Conservation (phyloP, 176 grass and related monocot genomes). For the Oryza rufipogon region DNA sequence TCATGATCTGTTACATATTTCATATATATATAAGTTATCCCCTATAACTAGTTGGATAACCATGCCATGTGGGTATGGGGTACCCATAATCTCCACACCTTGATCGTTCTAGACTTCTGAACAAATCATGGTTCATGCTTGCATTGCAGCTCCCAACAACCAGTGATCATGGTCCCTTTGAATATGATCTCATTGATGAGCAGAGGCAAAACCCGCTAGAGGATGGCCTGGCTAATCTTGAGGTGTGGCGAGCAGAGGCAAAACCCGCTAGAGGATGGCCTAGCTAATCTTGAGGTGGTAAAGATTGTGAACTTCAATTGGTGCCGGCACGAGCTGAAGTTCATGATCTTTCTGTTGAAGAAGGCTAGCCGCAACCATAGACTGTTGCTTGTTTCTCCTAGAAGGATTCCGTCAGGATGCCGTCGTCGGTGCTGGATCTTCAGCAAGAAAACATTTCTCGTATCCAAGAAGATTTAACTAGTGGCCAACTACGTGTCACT, state of each 20-base stretch:
- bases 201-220: not conserved
- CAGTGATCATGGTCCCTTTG: not conserved
- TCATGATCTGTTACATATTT: too few species aligned
- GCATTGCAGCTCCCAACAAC: not conserved
- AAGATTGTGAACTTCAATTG: constrained; percentile 30
- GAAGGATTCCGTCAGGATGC: too few species aligned
- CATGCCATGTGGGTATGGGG: too few species aligned
- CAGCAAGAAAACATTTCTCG: not conserved
- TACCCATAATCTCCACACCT: too few species aligned
- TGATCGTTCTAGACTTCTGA: too few species aligned
- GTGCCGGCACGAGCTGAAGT: not conserved
- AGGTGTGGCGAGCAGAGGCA: not conserved
- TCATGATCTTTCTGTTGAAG: constrained; percentile 16
- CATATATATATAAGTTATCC: too few species aligned
- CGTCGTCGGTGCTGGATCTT: not conserved
- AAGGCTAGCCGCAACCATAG: not conserved
- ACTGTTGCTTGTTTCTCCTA: not conserved
- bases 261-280: not conserved
- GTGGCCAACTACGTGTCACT: not conserved
- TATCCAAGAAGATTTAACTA: not conserved
- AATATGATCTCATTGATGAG: not conserved
- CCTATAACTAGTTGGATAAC: too few species aligned
- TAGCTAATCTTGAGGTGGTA: constrained; percentile 14
- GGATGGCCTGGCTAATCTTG: constrained; percentile 14
- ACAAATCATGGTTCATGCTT: too few species aligned